Evolutionary conservation across 2,329 filamentous ascomycete genomes (phyloP), one percentile per base, ranked within the genome.

Genomic region (Penicillium sclerotigenum): DNA sequence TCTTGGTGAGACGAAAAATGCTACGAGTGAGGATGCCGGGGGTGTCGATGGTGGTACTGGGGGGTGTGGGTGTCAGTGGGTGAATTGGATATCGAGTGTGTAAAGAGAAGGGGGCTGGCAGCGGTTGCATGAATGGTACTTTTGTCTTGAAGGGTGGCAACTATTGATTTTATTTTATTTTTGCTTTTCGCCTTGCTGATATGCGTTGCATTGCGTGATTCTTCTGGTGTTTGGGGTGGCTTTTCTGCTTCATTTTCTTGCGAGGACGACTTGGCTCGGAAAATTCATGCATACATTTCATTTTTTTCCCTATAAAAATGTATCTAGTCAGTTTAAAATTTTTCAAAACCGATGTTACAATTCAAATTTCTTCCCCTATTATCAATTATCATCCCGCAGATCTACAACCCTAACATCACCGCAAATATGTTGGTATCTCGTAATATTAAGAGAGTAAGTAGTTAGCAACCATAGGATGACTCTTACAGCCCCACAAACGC

Each of bases 41-140:
- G 82, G 82, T 0, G 77, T 84, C 55, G 84, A 86, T 71, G 84
- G 84, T 1, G 84, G 84, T 1, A 78, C 72, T 5, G 83, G 83
- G 7, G 84, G 84, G 0, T 87, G 84, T 73, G 65, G 65, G n/a
- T 87, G 84, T 69, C 71, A 77, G 62, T 87, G 83, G 82, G 75
- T 79, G 67, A 86, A 85, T 69, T 86, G 72, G 72, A 51, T 69
- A 42, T 48, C 37, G 16, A 58, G 42, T 9, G 40, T 37, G 16
- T 65, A 52, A 31, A 18, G 18, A 45, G 7, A 20, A 2, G 0
- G n/a, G 6, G 7, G 10, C 7, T 26, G 37, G 11, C n/a, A 7
- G 11, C 8, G 5, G 13, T 18, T 18, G 22, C 45, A 47, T 13
- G 16, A 24, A 29, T 10, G 31, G 20, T 24, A 14, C 5, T 24